Base-by-base conservation (phyloP, 2,329 filamentous ascomycete species). In the Phialophora expanda region DNA sequence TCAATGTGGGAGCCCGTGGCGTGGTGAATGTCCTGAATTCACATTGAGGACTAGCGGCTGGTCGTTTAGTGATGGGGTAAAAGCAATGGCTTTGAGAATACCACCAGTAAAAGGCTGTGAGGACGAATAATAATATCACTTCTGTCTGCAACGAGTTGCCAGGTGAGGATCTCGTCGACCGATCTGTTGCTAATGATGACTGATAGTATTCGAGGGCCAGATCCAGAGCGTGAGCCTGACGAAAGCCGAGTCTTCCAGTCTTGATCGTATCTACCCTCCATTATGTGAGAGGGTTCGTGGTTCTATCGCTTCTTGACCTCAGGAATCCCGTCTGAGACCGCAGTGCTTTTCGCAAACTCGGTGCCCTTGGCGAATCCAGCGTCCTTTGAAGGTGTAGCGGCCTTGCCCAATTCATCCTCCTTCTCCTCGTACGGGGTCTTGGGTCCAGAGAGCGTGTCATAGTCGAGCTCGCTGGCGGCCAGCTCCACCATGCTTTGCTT, bases 391-490 rank as follows among this genome's bases (percentile, higher is more conserved):
- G 63, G 56, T 4, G 59, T 60, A 12, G 59, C 56, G 30, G 56
- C 56, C 44, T 34, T 61, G 30, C 24, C 60, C 8, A 60, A 26
- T 17, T 48, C 63, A 50, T 64, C 60, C 5, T 61, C 46, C 62
- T 70, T 61, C 38, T 65, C 66, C 12, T 50, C n/a, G n/a, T 51
- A 51, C 12, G 58, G 61, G 1, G 66, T 69, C 38, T 72, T 71
- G 1, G 69, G 68, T 46, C 71, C 71, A 11, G 68, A 70, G 12
- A 73, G 48, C 14, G 71, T 70, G 46, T 70, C 70, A 51, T 75
- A 70, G 66, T 78, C 75, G 62, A 73, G 68, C 48, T 66, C 71
- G 50, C 62, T 64, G 26, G 64, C 68, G 50, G 69, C 65, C 32
- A 73, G 64, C 24, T 71, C 71, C 22, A 73, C 66, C 50, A 71